Percentiles rank a stretch among this genome's conserved stretches.
Conservation (phyloP, 495 filamentous ascomycete species). For the Penicillium waksmanii region DNA sequence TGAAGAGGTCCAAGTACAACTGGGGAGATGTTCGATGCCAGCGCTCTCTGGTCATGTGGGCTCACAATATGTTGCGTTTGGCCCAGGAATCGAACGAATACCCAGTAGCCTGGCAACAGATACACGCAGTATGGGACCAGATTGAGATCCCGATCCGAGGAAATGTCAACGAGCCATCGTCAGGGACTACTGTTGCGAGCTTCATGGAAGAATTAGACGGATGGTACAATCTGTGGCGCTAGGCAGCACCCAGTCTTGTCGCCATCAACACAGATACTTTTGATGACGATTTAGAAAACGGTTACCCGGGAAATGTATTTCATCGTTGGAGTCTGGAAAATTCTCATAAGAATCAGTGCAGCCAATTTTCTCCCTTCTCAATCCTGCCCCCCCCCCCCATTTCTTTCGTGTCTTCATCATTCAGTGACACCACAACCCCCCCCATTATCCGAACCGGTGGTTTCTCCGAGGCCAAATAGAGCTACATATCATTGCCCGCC, state of each 20-base stretch:
- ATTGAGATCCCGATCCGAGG: not conserved
- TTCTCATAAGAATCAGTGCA: not conserved
- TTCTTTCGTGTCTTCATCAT: not conserved
- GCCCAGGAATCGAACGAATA: not conserved
- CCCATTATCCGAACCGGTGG: too few species aligned
- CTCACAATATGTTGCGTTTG: slow-evolving; percentile 2
- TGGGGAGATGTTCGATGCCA: not conserved
- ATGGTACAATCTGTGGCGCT: slow-evolving; percentile 7
- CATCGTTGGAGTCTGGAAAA: not conserved
- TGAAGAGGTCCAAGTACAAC: not conserved
- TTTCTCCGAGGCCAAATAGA: too few species aligned
- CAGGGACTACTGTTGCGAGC: not conserved
- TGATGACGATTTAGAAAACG: not conserved
- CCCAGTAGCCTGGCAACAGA: not conserved
- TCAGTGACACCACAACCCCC: not conserved
- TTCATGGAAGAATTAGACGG: slow-evolving; percentile 4
- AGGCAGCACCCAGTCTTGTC: not conserved
- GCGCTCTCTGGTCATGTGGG: slow-evolving; percentile 1
- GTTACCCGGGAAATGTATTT: not conserved
- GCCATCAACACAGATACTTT: not conserved
- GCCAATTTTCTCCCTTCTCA: not conserved
- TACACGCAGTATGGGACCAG: slow-evolving; percentile 1
- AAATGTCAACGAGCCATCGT: not conserved
- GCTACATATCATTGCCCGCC: too few species aligned
- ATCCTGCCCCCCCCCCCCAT: too few species aligned